These are phyloP conservation scores for Lathyrus sativus DNA, from an alignment of 306 rosid species.

Conservation along the genomic window DNA sequence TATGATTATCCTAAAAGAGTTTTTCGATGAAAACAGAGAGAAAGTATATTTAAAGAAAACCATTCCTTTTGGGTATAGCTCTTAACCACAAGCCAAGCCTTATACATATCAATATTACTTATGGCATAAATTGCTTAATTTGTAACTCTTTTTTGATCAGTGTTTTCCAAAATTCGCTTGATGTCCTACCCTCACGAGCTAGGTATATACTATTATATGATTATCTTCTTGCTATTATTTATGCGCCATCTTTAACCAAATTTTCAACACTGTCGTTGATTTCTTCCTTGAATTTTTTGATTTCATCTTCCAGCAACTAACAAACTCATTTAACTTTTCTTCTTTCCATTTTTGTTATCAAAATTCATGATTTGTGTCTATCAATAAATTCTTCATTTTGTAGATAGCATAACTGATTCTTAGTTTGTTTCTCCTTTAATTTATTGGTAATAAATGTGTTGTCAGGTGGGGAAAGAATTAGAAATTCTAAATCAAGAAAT, in stretches of 20 bases:
- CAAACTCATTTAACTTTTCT: background rate
- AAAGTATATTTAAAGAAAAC: too few species aligned
- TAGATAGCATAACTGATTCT: conserved; percentile 6
- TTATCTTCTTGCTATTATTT: too few species aligned
- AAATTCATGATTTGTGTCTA: conserved; percentile 2
- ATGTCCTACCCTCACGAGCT: too few species aligned
- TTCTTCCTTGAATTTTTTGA: conserved; percentile 61
- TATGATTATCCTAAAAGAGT: too few species aligned
- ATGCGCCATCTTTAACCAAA: conserved; percentile 71
- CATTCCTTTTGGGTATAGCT: too few species aligned
- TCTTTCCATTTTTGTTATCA: background rate
- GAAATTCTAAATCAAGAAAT: conserved; percentile 64
- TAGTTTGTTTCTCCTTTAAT: background rate
- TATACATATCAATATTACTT: too few species aligned
- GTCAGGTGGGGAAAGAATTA: conserved; percentile 72
- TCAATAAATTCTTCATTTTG: background rate
- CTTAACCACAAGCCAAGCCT: too few species aligned
- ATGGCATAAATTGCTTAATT: too few species aligned
- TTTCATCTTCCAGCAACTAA: conserved; percentile 57
- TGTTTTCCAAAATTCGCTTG: too few species aligned
- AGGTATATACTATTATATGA: too few species aligned
- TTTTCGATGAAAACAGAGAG: too few species aligned
- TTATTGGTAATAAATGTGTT: conserved; percentile 24
- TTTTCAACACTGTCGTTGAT: conserved; percentile 66
- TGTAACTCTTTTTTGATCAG: too few species aligned